These are phyloP conservation scores for Ceratocystis colombiana DNA, from an alignment of 2,329 filamentous ascomycete genomes.

Conservation along the genomic window DNA sequence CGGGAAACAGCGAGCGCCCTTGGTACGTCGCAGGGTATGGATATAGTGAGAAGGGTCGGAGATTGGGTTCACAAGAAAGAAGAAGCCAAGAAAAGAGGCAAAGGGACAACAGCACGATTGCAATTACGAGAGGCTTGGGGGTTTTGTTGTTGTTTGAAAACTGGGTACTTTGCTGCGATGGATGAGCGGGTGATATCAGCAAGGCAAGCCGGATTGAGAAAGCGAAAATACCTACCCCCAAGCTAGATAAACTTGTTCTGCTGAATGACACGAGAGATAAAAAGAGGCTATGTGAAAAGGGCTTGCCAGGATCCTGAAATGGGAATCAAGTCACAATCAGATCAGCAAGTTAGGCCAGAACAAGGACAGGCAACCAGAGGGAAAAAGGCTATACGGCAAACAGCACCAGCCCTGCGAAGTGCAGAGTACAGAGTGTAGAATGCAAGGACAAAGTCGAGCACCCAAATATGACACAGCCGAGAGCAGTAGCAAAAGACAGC, in stretches of 20 bases:
- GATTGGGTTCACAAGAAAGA: background rate
- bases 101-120: background rate
- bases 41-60: background rate
- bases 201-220: background rate
- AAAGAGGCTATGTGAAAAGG: background rate
- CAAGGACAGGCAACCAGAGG: background rate
- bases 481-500: background rate
- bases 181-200: background rate
- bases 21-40: background rate
- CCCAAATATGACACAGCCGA: background rate
- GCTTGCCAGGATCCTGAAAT: conserved; percentile 4
- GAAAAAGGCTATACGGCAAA: background rate
- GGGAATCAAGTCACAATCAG: conserved; percentile 8
- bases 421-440: background rate
- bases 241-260: background rate
- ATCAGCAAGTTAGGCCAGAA: conserved; percentile 6
- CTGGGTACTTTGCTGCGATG: background rate
- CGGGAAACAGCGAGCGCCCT: background rate
- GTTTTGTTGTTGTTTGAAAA: background rate
- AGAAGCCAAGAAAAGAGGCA: background rate
- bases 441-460: background rate
- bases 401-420: background rate
- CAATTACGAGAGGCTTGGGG: background rate
- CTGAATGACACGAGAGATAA: conserved; percentile 8
- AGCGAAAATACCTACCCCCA: background rate